phyloP scores from a whole-genome alignment of 1,284 basidiomycete species.

The Coniferiporia sulphurascens region DNA sequence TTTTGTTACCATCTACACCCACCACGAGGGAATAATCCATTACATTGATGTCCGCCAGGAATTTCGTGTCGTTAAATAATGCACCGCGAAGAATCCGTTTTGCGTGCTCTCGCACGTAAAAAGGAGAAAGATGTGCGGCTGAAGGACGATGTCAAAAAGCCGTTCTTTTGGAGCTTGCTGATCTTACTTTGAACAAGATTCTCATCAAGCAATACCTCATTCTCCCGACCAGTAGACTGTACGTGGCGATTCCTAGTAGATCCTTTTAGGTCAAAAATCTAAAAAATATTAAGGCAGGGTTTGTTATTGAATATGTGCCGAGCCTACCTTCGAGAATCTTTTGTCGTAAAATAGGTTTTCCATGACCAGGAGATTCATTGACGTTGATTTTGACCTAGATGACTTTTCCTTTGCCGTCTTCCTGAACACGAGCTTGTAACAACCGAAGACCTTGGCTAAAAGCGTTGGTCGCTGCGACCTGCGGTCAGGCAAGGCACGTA shows the following conservation, averaged over 20 bases:
- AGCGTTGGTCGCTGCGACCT: slow-evolving; percentile 80
- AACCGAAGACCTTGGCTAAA: slow-evolving; percentile 96
- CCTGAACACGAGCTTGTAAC: slow-evolving; percentile 92
- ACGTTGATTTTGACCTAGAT: slow-evolving; percentile 71
- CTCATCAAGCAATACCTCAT: slow-evolving; percentile 92
- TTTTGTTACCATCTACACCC: slow-evolving; percentile 80
- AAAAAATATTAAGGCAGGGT: slow-evolving; percentile 6
- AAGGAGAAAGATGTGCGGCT: slow-evolving; percentile 74
- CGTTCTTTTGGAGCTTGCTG: neutral
- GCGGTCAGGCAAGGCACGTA: slow-evolving; percentile 23
- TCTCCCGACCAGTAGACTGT: slow-evolving; percentile 84
- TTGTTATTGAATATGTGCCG: neutral
- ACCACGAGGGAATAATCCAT: slow-evolving; percentile 99
- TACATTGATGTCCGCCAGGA: slow-evolving; percentile 92
- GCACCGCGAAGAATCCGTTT: slow-evolving; percentile 90
- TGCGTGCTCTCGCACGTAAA: slow-evolving; percentile 93
- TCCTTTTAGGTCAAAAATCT: slow-evolving; percentile 96
- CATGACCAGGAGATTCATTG: slow-evolving; percentile 97
- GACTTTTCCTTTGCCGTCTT: slow-evolving; percentile 70
- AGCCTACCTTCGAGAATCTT: slow-evolving; percentile 72
- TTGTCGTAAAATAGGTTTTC: slow-evolving; percentile 96
- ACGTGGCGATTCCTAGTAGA: slow-evolving; percentile 90
- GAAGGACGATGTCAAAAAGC: slow-evolving; percentile 1
- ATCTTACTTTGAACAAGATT: slow-evolving; percentile 79
- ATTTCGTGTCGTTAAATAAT: slow-evolving; percentile 91